phyloP scores from a whole-genome alignment of 257 asterid genomes.

The Fraxinus anomala region DNA sequence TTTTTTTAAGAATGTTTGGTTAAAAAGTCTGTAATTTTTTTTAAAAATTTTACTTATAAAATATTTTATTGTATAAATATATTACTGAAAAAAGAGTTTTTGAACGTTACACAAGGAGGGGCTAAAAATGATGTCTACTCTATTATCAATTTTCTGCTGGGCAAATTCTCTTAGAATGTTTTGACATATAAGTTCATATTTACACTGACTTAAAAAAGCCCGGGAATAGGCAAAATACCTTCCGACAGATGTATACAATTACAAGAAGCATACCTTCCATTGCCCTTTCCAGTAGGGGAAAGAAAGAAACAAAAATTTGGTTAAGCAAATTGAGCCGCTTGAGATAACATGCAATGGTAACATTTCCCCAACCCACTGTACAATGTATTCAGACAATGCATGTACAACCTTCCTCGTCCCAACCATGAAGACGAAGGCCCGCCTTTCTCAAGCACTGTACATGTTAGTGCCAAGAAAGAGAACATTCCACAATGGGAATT shows the following conservation, averaged over 20 bases:
- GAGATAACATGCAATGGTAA: conserved; percentile 48
- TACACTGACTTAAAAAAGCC: conserved; percentile 63
- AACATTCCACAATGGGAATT: conserved; percentile 13
- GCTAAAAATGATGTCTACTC: conserved; percentile 1
- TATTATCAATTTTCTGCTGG: conserved; percentile 23
- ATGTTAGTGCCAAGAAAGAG: conserved; percentile 27
- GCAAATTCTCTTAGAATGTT: conserved; percentile 31
- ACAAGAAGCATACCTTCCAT: conserved; percentile 51
- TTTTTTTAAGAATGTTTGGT: too few species aligned
- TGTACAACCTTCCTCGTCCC: conserved; percentile 41
- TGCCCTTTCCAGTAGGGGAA: conserved; percentile 32
- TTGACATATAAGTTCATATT: conserved; percentile 31
- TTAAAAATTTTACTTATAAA: too few species aligned
- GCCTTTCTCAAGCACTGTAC: conserved; percentile 10
- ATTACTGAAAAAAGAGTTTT: too few species aligned
- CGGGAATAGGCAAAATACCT: conserved; percentile 32
- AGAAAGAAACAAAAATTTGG: conserved; percentile 14
- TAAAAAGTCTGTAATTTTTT: too few species aligned
- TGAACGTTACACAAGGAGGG: too few species aligned
- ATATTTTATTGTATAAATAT: too few species aligned
- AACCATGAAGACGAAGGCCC: conserved; percentile 9
- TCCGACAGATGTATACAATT: conserved; percentile 46
- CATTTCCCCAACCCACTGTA: conserved; percentile 39
- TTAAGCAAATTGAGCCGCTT: conserved; percentile 40
- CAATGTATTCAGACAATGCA: conserved; percentile 34